phyloP scores from a whole-genome alignment of 2,329 filamentous ascomycete species.

The Periconia macrospinosa region DNA sequence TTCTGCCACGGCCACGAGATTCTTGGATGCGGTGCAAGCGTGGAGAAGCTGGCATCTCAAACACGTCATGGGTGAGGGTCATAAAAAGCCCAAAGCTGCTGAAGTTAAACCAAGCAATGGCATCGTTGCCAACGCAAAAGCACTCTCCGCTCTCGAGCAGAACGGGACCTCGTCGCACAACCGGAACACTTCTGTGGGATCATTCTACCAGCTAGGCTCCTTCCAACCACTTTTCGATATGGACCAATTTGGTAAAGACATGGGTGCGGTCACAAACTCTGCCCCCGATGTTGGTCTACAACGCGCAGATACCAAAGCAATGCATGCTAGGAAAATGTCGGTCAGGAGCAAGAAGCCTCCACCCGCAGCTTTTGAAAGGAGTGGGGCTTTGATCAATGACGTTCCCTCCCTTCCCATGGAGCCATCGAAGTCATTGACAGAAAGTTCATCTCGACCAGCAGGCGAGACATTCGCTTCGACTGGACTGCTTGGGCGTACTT shows the following conservation, averaged over 20 bases:
- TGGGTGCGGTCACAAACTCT: constrained; percentile 25
- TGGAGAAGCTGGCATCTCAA: constrained; percentile 95
- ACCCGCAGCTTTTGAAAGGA: constrained; percentile 34
- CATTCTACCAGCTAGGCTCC: constrained; percentile 65
- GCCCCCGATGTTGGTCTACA: constrained; percentile 13
- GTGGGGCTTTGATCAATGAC: constrained; percentile 16
- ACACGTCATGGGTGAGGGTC: constrained; percentile 65
- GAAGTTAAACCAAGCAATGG: constrained; percentile 34
- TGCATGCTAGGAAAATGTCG: constrained; percentile 42
- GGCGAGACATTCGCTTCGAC: constrained; percentile 49
- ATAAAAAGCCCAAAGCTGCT: constrained; percentile 41
- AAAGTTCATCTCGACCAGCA: constrained; percentile 25
- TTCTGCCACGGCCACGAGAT: constrained; percentile 63
- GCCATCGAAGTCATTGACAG: constrained; percentile 23
- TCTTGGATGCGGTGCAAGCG: constrained; percentile 70
- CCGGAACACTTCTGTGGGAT: constrained; percentile 44
- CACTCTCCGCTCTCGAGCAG: constrained; percentile 15
- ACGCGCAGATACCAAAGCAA: constrained; percentile 27
- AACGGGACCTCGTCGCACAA: constrained; percentile 23
- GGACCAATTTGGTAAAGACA: constrained; percentile 56
- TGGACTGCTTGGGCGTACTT: constrained; percentile 54
- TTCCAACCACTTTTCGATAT: constrained; percentile 70
- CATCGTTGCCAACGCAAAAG: constrained; percentile 4
- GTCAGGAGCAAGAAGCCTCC: constrained; percentile 40
- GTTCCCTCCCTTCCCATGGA: constrained; percentile 9